These are phyloP conservation scores for Penicillium bovifimosum DNA, from an alignment of 495 filamentous ascomycete genomes.

Conservation along the genomic window DNA sequence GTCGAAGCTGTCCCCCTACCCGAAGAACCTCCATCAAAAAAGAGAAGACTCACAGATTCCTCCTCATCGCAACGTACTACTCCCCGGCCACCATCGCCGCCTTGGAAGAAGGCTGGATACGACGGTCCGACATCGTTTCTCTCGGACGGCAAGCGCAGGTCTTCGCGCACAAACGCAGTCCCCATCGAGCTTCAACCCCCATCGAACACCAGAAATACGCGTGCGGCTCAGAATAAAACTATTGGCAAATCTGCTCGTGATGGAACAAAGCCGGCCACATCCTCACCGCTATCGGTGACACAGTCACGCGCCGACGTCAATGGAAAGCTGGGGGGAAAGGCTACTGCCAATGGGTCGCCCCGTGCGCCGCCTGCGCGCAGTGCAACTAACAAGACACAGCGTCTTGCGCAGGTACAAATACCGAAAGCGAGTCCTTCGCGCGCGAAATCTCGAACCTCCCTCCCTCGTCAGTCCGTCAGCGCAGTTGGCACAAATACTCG, in stretches of 20 bases:
- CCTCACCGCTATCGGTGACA: slow-evolving; percentile 33
- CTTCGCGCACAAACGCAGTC: slow-evolving; percentile 70
- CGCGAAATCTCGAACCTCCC: slow-evolving; percentile 29
- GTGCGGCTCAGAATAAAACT: slow-evolving; percentile 34
- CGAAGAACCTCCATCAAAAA: slow-evolving; percentile 61
- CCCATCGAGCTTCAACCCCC: slow-evolving; percentile 64
- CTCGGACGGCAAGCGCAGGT: slow-evolving; percentile 79
- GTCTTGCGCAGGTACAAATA: slow-evolving; percentile 29
- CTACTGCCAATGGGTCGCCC: slow-evolving; percentile 32
- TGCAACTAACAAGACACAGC: slow-evolving; percentile 17
- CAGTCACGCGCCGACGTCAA: slow-evolving; percentile 29
- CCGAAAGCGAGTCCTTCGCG: slow-evolving; percentile 28
- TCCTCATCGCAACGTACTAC: slow-evolving; percentile 42
- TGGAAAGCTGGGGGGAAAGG: slow-evolving; percentile 31
- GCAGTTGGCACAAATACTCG: slow-evolving; percentile 23
- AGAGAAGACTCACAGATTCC: slow-evolving; percentile 59
- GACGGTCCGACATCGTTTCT: slow-evolving; percentile 84
- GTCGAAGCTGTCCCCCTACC: slow-evolving; percentile 33
- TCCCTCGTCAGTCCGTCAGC: slow-evolving; percentile 14
- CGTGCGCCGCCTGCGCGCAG: slow-evolving; percentile 19
- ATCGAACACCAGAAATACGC: slow-evolving; percentile 57
- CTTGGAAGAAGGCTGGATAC: slow-evolving; percentile 85
- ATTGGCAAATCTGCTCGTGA: slow-evolving; percentile 20
- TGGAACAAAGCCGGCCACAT: slow-evolving; percentile 23
- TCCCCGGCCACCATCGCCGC: slow-evolving; percentile 63